Conservation (phyloP, 345 rosid species). For the Gossypium raimondii region DNA sequence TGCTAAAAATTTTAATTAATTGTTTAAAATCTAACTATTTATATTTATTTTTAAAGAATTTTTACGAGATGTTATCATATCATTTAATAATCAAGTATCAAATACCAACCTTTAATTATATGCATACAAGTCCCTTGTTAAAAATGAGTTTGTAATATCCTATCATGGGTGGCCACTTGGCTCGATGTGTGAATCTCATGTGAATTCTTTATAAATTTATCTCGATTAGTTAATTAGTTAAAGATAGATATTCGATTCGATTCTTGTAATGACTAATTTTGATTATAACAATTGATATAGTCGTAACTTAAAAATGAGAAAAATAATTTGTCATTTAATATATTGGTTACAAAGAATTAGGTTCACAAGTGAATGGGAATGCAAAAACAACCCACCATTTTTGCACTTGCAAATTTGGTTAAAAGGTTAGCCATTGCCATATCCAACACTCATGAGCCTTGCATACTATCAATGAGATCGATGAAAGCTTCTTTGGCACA, state of each 20-base stretch:
- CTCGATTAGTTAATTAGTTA: no score
- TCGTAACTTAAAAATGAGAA: neutral
- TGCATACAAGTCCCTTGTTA: neutral
- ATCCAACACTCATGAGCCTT: slow-evolving; percentile 4
- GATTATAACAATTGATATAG: no score
- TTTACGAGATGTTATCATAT: neutral
- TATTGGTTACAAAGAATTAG: neutral
- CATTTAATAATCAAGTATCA: no score
- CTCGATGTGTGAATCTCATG: no score
- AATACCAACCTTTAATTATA: no score
- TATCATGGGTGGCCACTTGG: neutral
- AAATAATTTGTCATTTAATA: neutral
- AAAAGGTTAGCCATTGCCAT: neutral
- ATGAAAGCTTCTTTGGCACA: slow-evolving; percentile 46
- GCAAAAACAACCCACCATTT: slow-evolving; percentile 9
- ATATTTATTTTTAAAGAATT: neutral
- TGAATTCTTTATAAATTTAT: no score
- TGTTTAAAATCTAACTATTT: neutral
- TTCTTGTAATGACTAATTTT: no score
- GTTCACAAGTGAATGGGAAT: neutral
- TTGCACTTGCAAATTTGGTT: neutral
- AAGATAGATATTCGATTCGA: no score
- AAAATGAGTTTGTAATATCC: neutral
- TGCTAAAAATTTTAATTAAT: no score
- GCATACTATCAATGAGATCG: slow-evolving; percentile 32